Conservation (phyloP, 176 grass and related monocot genomes). For the Avena eriantha region DNA sequence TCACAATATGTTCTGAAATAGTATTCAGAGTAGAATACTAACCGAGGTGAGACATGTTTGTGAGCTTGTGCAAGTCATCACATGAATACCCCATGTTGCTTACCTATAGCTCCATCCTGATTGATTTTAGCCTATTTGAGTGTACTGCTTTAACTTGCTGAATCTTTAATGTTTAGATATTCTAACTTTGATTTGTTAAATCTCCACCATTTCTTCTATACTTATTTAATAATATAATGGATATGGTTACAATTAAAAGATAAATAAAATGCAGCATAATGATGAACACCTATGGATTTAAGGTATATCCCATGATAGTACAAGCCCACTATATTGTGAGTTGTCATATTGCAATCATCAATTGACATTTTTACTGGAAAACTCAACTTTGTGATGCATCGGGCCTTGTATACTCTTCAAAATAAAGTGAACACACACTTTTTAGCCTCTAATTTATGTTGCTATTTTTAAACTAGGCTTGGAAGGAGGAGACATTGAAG, state of each 20-base stretch:
- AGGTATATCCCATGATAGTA: not conserved
- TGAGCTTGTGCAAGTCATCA: not conserved
- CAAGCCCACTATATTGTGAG: not conserved
- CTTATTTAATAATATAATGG: not conserved
- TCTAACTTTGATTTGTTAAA: not conserved
- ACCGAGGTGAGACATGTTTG: not conserved
- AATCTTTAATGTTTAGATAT: not conserved
- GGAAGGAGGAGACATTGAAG: conserved; percentile 76
- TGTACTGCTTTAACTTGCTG: not conserved
- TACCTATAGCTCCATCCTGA: not conserved
- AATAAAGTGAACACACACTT: not conserved
- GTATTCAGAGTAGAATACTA: not conserved
- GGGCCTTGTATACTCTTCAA: not conserved
- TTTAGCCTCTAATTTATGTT: not conserved
- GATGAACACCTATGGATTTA: not conserved
- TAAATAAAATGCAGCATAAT: conserved; percentile 19
- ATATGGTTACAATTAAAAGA: conserved; percentile 4
- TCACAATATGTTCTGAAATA: not conserved
- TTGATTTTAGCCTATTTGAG: not conserved
- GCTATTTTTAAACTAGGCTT: conserved; percentile 52
- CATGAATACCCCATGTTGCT: not conserved
- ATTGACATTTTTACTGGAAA: conserved; percentile 1
- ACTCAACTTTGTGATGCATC: not conserved
- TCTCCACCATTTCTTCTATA: not conserved
- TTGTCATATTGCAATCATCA: conserved; percentile 6